A percentile compares a stretch with the other conserved stretches of the same genome.
These are phyloP conservation scores for Truncatella angustata DNA, from an alignment of 2,329 filamentous ascomycete species.

Conservation along the genomic window DNA sequence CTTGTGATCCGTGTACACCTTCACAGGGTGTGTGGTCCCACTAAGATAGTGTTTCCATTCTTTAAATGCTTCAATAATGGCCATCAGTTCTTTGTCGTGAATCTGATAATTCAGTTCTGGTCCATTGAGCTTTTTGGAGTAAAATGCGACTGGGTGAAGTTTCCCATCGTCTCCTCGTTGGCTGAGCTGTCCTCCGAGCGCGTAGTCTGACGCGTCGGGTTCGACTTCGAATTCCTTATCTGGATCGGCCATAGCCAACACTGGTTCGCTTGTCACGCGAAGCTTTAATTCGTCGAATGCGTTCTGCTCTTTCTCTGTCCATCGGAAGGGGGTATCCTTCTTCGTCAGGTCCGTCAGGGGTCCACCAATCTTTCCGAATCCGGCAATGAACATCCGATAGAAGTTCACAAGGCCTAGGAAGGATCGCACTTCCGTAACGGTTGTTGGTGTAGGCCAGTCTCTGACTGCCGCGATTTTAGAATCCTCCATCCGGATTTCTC, in stretches of 20 bases:
- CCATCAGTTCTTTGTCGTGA: conserved; percentile 22
- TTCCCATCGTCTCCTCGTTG: conserved; percentile 10
- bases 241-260: conserved; percentile 10
- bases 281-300: background rate
- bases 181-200: background rate
- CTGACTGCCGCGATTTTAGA: conserved; percentile 23
- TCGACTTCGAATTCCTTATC: conserved; percentile 8
- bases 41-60: conserved; percentile 21
- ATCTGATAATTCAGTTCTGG: conserved; percentile 22
- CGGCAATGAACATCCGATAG: conserved; percentile 27
- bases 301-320: background rate
- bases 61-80: conserved; percentile 22
- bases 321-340: background rate
- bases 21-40: conserved; percentile 14
- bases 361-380: conserved; percentile 13
- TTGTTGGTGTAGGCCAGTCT: conserved; percentile 20
- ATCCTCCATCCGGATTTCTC: conserved; percentile 23
- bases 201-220: conserved; percentile 1
- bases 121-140: too few relatives aligned
- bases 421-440: conserved; percentile 17
- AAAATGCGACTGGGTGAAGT: conserved; percentile 10
- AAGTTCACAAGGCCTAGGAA: conserved; percentile 34
- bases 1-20: conserved; percentile 20
- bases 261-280: conserved; percentile 7
- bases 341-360: background rate